phyloP scores from a whole-genome alignment of 257 asterid genomes.

The Cordia subcordata region DNA sequence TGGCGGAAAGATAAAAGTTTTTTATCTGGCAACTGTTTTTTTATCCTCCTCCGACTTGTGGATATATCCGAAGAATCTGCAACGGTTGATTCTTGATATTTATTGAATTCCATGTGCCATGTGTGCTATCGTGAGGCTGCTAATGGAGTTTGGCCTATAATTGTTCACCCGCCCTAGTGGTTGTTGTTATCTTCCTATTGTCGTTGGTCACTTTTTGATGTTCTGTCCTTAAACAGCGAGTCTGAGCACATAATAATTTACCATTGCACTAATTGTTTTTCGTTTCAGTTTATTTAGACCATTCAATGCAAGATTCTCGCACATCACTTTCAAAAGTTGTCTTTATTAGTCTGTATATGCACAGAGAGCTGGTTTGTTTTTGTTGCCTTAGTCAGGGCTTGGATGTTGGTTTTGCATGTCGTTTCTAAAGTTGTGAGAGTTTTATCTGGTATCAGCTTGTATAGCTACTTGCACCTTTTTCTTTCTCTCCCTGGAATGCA shows the following conservation, averaged over 20 bases:
- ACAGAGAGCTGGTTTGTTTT: background rate
- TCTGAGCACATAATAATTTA: background rate
- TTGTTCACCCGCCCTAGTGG: no score
- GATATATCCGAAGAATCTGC: no score
- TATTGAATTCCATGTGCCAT: no score
- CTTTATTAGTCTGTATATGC: background rate
- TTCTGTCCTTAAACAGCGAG: no score
- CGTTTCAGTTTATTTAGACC: background rate
- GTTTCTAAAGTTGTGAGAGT: background rate
- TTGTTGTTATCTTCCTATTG: no score
- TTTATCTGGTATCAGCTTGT: background rate
- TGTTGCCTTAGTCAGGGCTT: background rate
- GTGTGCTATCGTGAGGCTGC: no score
- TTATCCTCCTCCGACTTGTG: no score
- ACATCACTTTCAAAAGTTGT: background rate
- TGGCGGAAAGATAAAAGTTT: no score
- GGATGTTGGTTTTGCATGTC: background rate
- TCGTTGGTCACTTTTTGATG: no score
- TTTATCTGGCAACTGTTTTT: no score
- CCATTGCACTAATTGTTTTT: background rate
- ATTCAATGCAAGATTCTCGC: background rate
- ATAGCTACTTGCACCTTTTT: background rate
- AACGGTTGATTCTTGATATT: no score
- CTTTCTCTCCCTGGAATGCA: background rate
- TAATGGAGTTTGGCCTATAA: no score